These are phyloP conservation scores for Pyrenula massariospora DNA, from an alignment of 495 filamentous ascomycete species.

Conservation along the genomic window DNA sequence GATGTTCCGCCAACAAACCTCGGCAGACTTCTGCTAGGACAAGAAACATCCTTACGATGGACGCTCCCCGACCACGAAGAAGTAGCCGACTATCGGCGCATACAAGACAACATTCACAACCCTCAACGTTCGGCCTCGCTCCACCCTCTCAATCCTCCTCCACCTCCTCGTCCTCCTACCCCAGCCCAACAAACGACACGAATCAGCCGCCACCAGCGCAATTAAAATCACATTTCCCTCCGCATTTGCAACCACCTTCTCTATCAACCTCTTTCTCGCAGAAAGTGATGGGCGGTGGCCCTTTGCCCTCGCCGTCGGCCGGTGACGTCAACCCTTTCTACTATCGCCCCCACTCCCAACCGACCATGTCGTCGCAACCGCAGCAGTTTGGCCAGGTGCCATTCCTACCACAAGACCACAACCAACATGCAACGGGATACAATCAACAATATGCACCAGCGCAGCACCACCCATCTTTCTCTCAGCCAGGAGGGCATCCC, in stretches of 20 bases:
- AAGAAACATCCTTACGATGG: neutral
- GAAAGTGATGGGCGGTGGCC: neutral
- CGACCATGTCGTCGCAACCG: neutral
- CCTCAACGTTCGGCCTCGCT: neutral
- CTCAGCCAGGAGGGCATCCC: slow-evolving; percentile 7
- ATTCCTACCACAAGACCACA: neutral
- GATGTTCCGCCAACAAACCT: neutral
- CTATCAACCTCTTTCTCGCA: neutral
- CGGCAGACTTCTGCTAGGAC: neutral
- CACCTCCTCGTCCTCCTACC: neutral
- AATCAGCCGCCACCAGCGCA: neutral
- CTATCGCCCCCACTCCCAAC: neutral
- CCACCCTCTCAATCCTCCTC: neutral
- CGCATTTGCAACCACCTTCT: neutral
- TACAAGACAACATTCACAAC: neutral
- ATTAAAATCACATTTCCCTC: neutral
- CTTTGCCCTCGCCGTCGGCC: neutral
- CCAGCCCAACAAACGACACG: neutral
- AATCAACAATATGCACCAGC: neutral
- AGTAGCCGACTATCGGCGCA: neutral
- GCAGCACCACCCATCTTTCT: slow-evolving; percentile 6
- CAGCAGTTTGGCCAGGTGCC: neutral
- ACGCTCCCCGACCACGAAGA: neutral
- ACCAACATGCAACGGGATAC: neutral
- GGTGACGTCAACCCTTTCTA: neutral